These are phyloP conservation scores for Macadamia integrifolia DNA, from an alignment of 164 flowering plant genomes.

Conservation along the genomic window DNA sequence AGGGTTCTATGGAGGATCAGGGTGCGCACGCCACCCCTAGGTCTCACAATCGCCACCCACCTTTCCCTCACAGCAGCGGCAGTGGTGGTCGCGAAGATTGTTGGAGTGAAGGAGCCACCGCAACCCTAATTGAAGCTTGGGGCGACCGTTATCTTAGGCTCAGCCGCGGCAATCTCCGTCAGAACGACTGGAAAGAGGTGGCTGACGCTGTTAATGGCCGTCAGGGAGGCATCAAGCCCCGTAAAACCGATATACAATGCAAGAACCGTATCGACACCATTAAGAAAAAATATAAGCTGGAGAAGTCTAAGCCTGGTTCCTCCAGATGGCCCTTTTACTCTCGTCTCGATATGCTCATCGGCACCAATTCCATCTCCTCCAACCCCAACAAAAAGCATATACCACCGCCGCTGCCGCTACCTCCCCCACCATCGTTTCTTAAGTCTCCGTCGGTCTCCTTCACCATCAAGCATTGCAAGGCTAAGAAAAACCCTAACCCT, in stretches of 20 bases:
- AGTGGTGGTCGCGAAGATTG: conserved; percentile 56
- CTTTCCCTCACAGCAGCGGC: conserved; percentile 8
- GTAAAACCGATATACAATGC: conserved; percentile 60
- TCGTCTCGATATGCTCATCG: conserved; percentile 49
- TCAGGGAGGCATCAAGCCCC: conserved; percentile 31
- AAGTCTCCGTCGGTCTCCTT: conserved; percentile 12
- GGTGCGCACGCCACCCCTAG: conserved; percentile 10
- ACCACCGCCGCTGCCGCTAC: conserved; percentile 1
- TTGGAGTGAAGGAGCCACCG: conserved; percentile 76
- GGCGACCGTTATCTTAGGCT: conserved; percentile 58
- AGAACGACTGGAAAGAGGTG: conserved; percentile 71
- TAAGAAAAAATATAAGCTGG: conserved; percentile 73
- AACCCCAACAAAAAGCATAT: conserved; percentile 5
- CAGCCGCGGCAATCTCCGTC: conserved; percentile 70
- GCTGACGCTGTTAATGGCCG: conserved; percentile 58
- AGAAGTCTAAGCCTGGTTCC: conserved; percentile 39
- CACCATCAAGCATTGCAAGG: conserved; percentile 10
- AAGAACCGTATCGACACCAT: conserved; percentile 77
- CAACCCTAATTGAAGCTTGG: conserved; percentile 71
- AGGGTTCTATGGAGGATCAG: conserved; percentile 15
- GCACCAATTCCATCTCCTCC: conserved; percentile 20
- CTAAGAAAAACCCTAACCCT: conserved; percentile 13
- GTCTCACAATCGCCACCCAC: conserved; percentile 6
- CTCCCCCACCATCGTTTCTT: background rate
- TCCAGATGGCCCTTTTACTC: conserved; percentile 55